A percentile compares a stretch with the other conserved stretches of the same genome.
These are phyloP conservation scores for Lipomyces chichibuensis DNA, from an alignment of 805 yeast species.

Conservation along the genomic window DNA sequence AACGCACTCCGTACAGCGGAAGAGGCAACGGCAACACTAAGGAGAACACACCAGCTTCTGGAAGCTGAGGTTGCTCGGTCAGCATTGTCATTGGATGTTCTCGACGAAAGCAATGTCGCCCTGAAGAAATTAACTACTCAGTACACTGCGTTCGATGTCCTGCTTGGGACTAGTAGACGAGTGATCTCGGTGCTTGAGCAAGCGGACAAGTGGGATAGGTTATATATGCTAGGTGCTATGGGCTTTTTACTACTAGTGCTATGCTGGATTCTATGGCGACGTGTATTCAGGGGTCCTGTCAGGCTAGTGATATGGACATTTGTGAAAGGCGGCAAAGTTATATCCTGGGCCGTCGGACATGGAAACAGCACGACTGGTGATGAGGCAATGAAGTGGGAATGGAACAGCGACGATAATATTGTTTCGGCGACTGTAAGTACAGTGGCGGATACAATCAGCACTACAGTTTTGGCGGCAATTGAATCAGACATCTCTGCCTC, in stretches of 20 bases:
- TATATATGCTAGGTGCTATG: constrained; percentile 45
- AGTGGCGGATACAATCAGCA: neutral
- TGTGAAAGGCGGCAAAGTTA: constrained; percentile 20
- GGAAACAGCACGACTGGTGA: neutral
- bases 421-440: neutral
- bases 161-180: constrained; percentile 44
- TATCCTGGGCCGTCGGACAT: constrained; percentile 18
- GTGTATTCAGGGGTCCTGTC: constrained; percentile 46
- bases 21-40: constrained; percentile 41
- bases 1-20: constrained; percentile 35
- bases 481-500: neutral
- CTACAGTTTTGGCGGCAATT: neutral
- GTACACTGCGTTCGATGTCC: constrained; percentile 46
- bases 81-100: constrained; percentile 45
- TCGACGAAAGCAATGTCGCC: constrained; percentile 45
- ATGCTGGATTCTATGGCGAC: constrained; percentile 46
- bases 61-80: constrained; percentile 47
- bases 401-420: neutral
- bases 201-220: constrained; percentile 48
- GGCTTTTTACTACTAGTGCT: constrained; percentile 46
- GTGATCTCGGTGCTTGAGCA: constrained; percentile 46
- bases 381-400: neutral
- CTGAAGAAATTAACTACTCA: constrained; percentile 43
- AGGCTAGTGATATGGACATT: constrained; percentile 24
- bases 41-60: constrained; percentile 45